Evolutionary conservation across 768 basidiomycete genomes (phyloP).

Genomic region (Boletus reticuloceps): DNA sequence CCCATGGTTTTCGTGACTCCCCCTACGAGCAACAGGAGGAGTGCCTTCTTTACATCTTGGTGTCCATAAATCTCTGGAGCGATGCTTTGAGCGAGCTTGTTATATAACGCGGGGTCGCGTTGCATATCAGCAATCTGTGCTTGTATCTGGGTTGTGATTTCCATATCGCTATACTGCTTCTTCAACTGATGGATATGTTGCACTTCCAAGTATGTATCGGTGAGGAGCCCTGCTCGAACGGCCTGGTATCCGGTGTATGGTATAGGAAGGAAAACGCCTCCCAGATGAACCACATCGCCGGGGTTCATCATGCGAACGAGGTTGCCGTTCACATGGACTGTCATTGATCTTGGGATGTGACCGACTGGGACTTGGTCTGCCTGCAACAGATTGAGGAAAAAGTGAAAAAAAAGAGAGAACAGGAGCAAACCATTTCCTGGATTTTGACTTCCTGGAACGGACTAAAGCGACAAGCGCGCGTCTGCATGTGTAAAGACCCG

Average conservation of each 20-base stretch:
- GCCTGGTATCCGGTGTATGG: conserved; percentile 98
- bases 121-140: conserved; percentile 65
- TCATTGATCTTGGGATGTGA: conserved; percentile 98
- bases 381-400: conserved; percentile 38
- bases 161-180: conserved; percentile 96
- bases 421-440: conserved; percentile 83
- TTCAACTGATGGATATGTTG: conserved; percentile 93
- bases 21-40: conserved; percentile 88
- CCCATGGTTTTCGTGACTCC: conserved; percentile 94
- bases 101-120: conserved; percentile 77
- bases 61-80: conserved; percentile 99
- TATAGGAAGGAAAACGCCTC: conserved; percentile 96
- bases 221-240: conserved; percentile 91
- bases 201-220: conserved; percentile 94
- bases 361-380: conserved; percentile 99
- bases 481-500: conserved; percentile 98
- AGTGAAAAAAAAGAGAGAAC: background rate
- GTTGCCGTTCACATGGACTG: conserved; percentile 87
- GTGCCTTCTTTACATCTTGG: conserved; percentile 94
- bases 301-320: conserved; percentile 91
- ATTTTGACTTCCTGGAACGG: conserved; percentile 99
- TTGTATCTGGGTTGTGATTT: conserved; percentile 82
- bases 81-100: conserved; percentile 86
- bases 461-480: conserved; percentile 92
- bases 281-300: conserved; percentile 91